phyloP scores from a whole-genome alignment of 192 early-diverging fungal species.

The Coemansia furcata region DNA sequence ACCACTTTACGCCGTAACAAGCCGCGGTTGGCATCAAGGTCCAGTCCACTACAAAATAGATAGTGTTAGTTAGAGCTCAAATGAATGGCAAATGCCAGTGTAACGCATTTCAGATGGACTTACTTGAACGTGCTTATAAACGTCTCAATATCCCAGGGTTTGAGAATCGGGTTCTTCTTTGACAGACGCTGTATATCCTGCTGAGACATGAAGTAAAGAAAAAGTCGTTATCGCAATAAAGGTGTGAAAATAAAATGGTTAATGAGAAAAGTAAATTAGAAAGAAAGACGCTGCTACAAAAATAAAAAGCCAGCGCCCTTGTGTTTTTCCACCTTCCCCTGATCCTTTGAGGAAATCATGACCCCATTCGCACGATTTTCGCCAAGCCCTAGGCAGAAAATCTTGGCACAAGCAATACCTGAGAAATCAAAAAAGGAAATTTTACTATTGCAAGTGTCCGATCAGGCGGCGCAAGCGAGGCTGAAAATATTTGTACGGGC shows the following conservation, averaged over 20 bases:
- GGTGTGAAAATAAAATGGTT: neutral
- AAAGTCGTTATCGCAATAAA: neutral
- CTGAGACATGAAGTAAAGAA: constrained; percentile 1
- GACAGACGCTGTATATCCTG: constrained; percentile 37
- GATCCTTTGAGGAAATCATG: neutral
- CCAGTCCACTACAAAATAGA: constrained; percentile 52
- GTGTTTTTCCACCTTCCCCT: neutral
- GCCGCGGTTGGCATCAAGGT: constrained; percentile 67
- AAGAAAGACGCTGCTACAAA: neutral
- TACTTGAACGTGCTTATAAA: constrained; percentile 47
- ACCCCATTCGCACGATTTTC: neutral
- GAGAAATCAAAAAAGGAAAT: neutral
- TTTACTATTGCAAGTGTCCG: neutral
- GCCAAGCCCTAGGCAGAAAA: neutral
- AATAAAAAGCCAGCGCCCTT: neutral
- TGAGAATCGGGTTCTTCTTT: constrained; percentile 50
- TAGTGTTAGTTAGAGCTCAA: neutral
- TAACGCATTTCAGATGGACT: constrained; percentile 10
- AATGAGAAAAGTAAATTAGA: neutral
- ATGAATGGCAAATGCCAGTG: neutral
- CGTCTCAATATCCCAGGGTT: constrained; percentile 56
- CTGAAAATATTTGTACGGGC: neutral
- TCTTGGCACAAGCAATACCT: neutral
- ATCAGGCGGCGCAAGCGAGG: neutral
- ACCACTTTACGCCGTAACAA: constrained; percentile 68